A percentile compares a stretch with the other conserved stretches of the same genome.
Evolutionary conservation across 805 yeast genomes (phyloP).

Genomic region (Wickerhamiella vanderwaltii): DNA sequence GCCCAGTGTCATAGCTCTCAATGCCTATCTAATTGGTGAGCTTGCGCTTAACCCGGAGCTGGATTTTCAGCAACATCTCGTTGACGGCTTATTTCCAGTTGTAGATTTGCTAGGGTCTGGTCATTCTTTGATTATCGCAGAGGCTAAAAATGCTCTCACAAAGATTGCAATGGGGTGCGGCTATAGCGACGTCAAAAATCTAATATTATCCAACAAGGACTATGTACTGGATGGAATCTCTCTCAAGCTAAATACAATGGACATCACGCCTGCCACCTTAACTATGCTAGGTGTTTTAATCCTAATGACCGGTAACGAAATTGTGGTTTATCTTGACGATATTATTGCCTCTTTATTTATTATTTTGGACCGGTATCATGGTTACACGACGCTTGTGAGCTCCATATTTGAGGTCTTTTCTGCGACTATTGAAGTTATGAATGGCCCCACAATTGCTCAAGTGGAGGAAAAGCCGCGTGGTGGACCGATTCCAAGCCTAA

Average conservation of each 20-base stretch:
- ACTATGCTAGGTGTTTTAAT: constrained; percentile 58
- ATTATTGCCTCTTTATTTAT: constrained; percentile 62
- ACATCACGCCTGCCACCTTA: constrained; percentile 61
- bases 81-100: constrained; percentile 61
- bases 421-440: constrained; percentile 17
- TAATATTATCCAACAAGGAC: constrained; percentile 54
- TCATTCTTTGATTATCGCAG: constrained; percentile 34
- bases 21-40: constrained; percentile 17
- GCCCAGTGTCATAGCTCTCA: constrained; percentile 9
- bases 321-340: constrained; percentile 58
- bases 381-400: constrained; percentile 57
- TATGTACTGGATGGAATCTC: constrained; percentile 74
- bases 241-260: constrained; percentile 50
- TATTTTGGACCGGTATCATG: constrained; percentile 73
- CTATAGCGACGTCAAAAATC: constrained; percentile 36
- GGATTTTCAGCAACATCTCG: constrained; percentile 43
- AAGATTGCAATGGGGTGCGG: constrained; percentile 43
- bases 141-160: constrained; percentile 42
- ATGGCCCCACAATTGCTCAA: neutral
- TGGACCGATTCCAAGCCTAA: constrained; percentile 8
- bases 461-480: neutral
- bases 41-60: constrained; percentile 13
- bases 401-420: constrained; percentile 59
- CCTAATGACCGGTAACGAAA: constrained; percentile 53
- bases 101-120: constrained; percentile 58